Evolutionary conservation across 2,329 filamentous ascomycete genomes (phyloP).

Genomic region (Calonectria pauciramosa): DNA sequence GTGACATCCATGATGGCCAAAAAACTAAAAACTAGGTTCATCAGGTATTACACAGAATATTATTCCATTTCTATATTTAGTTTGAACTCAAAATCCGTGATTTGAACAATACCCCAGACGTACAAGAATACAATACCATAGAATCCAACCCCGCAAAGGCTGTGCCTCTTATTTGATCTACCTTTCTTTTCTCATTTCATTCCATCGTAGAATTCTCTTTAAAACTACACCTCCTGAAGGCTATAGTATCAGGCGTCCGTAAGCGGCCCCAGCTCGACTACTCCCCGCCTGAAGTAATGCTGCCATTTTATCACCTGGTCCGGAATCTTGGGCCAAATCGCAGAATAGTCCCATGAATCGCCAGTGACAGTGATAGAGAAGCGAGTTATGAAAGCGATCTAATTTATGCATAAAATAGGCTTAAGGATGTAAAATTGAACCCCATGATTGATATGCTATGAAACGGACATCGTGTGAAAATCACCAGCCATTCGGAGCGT

Average conservation of each 20-base stretch:
- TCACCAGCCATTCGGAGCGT: background rate
- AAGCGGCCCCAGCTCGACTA: too few species aligned
- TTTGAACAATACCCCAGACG: background rate
- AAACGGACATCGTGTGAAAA: background rate
- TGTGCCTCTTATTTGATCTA: background rate
- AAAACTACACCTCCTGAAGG: background rate
- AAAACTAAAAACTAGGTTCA: background rate
- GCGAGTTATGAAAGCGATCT: background rate
- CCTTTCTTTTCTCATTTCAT: background rate
- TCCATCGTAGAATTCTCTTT: background rate
- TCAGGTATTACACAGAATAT: background rate
- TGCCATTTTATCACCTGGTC: background rate
- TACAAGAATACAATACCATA: background rate
- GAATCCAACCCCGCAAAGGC: background rate
- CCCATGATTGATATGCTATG: background rate
- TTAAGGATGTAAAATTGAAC: background rate
- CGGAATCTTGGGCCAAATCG: background rate
- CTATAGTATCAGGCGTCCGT: background rate
- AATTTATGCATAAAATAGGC: background rate
- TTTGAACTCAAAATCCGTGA: background rate
- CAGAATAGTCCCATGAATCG: background rate
- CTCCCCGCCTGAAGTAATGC: too few species aligned
- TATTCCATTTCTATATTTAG: background rate
- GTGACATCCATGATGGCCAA: background rate
- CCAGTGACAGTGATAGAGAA: background rate